Evolutionary conservation across 495 filamentous ascomycete genomes (phyloP), one percentile per base, ranked within the genome.

Genomic region (Penicillium samsonianum): DNA sequence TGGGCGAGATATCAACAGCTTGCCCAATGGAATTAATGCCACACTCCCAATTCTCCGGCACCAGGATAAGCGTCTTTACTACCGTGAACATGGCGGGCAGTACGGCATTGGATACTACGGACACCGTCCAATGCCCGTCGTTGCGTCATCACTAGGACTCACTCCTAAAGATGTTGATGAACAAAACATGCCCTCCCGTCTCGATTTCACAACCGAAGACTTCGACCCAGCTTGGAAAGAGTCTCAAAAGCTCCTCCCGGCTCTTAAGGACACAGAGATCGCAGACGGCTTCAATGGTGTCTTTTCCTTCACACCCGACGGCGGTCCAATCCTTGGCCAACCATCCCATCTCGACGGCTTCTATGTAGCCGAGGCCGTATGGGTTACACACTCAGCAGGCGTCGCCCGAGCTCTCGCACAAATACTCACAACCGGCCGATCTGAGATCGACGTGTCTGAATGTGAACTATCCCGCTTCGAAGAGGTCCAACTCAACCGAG

Each of bases 321-420:
- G 78, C 7, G 78, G 78, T 0, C 76, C 80, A 1, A 59, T 82
- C 37, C 54, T 82, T 30, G 79, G 80, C 28, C 70, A 77, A 61
- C 68, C 74, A 12, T 76, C 80, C 11, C 69, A 72, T 22, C 54
- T 82, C 4, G 75, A 80, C 31, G 76, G 76, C 10, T 81, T 82
- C 70, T 82, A 73, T 35, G 79, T 82, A 9, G 80, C 79, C 8
- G 79, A 81, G 52, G 80, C 80, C 8, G 79, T 82, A 2, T 82
- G 80, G 80, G 78, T 82, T 5, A 82, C 80, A 10, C 80, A 82
- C 42, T 78, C 77, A 0, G 79, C 78, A n/a, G 80, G 80, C 17
- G 75, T 81, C 11, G 80, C 80, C 7, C 72, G 77, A 31, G 76
- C 78, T 16, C 37, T 82, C 4, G 80, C 79, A 0, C 69, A 82